phyloP scores from a whole-genome alignment of 345 rosid species.

The Salix udensis region DNA sequence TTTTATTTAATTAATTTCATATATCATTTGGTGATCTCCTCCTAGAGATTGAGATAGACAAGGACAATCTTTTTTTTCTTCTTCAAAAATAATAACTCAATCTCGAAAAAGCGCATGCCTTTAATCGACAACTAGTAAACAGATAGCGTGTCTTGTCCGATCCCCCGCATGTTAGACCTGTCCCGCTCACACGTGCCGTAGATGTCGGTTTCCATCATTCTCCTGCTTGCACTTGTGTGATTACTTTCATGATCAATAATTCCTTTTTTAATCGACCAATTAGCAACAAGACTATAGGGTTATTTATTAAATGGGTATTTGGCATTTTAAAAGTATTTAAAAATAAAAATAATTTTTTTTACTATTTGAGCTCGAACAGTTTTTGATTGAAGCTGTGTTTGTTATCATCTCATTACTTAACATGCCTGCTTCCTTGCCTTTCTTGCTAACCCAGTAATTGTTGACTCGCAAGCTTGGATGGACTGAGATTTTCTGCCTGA shows the following conservation, averaged over 20 bases:
- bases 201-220: not conserved
- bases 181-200: not conserved
- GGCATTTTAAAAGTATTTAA: no score
- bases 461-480: not conserved
- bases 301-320: no score
- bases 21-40: not conserved
- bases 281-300: no score
- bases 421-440: not conserved
- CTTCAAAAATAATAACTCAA: not conserved
- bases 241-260: no score
- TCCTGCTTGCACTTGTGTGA: not conserved
- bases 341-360: no score
- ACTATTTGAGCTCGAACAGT: not conserved
- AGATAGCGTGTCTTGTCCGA: not conserved
- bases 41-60: not conserved
- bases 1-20: not conserved
- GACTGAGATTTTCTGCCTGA: not conserved
- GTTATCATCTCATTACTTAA: not conserved
- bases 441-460: not conserved
- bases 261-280: no score
- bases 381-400: not conserved
- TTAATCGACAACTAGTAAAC: conserved; percentile 12
- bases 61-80: not conserved
- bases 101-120: conserved; percentile 4
- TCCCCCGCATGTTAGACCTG: conserved; percentile 5